These are phyloP conservation scores for Lepidium africanum DNA, from an alignment of 345 rosid species.

Conservation along the genomic window DNA sequence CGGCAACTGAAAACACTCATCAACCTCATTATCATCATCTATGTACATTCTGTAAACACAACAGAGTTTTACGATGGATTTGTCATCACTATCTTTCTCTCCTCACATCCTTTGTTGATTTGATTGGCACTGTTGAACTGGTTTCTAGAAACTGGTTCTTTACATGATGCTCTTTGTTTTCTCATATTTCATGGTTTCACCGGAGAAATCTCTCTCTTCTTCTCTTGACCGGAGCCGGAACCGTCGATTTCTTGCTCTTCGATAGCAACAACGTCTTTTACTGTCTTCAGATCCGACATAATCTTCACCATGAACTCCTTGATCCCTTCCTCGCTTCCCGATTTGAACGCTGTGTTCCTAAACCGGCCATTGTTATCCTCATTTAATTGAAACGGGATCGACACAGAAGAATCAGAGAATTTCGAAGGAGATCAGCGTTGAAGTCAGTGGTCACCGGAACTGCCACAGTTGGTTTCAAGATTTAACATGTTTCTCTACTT, in stretches of 20 bases:
- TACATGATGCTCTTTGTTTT: slow-evolving; percentile 62
- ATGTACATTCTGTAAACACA: slow-evolving; percentile 1
- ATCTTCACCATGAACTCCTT: slow-evolving; percentile 55
- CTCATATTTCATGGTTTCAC: slow-evolving; percentile 75
- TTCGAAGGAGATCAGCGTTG: slow-evolving; percentile 37
- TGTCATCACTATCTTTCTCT: slow-evolving; percentile 5
- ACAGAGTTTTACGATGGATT: slow-evolving; percentile 14
- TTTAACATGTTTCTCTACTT: too few species aligned
- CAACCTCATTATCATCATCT: slow-evolving; percentile 2
- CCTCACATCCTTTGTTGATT: slow-evolving; percentile 32
- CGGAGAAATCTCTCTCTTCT: slow-evolving; percentile 26
- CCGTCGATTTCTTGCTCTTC: slow-evolving; percentile 23
- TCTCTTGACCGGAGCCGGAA: slow-evolving; percentile 12
- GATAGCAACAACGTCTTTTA: slow-evolving; percentile 21
- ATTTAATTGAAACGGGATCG: slow-evolving; percentile 13
- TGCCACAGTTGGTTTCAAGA: not conserved
- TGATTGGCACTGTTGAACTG: not conserved
- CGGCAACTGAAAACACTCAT: slow-evolving; percentile 14
- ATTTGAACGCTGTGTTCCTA: slow-evolving; percentile 10
- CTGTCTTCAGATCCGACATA: slow-evolving; percentile 46
- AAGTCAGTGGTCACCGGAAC: slow-evolving; percentile 23
- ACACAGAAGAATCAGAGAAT: not conserved
- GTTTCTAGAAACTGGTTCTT: slow-evolving; percentile 28
- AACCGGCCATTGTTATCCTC: not conserved
- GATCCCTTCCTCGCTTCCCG: slow-evolving; percentile 57